Conservation (phyloP, 768 basidiomycete species). For the Lactifluus piperatus region DNA sequence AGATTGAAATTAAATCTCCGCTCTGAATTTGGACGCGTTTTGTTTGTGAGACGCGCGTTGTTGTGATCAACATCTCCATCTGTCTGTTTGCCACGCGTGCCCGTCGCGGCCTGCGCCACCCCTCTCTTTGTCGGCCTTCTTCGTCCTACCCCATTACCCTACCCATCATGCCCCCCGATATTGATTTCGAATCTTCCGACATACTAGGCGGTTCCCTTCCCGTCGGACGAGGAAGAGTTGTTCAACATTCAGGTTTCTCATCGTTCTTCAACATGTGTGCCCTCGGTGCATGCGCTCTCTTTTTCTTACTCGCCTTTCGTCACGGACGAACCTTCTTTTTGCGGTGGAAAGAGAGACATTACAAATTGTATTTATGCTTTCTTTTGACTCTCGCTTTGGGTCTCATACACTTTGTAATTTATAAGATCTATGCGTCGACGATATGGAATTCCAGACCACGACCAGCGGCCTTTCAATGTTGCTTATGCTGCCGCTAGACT, state of each 20-base stretch:
- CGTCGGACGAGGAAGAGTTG: constrained; percentile 22
- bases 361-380: constrained; percentile 48
- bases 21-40: constrained; percentile 2
- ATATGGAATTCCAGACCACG: constrained; percentile 78
- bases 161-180: constrained; percentile 40
- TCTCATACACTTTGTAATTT: constrained; percentile 10
- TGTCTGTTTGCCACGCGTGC: constrained; percentile 13
- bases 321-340: constrained; percentile 33
- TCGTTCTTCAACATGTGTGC: constrained; percentile 16
- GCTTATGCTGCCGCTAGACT: constrained; percentile 69
- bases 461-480: constrained; percentile 77
- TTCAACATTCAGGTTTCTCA: constrained; percentile 10
- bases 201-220: constrained; percentile 51
- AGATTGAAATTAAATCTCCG: constrained; percentile 4
- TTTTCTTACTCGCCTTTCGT: constrained; percentile 26
- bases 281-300: constrained; percentile 9
- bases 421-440: constrained; percentile 59
- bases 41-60: neutral
- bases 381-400: constrained; percentile 2
- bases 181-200: constrained; percentile 49
- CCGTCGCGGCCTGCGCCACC: constrained; percentile 4
- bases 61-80: neutral
- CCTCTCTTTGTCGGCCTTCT: neutral
- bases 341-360: constrained; percentile 53
- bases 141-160: constrained; percentile 19